Evolutionary conservation across 805 yeast genomes (phyloP).

Genomic region (Hanseniaspora taiwanica): DNA sequence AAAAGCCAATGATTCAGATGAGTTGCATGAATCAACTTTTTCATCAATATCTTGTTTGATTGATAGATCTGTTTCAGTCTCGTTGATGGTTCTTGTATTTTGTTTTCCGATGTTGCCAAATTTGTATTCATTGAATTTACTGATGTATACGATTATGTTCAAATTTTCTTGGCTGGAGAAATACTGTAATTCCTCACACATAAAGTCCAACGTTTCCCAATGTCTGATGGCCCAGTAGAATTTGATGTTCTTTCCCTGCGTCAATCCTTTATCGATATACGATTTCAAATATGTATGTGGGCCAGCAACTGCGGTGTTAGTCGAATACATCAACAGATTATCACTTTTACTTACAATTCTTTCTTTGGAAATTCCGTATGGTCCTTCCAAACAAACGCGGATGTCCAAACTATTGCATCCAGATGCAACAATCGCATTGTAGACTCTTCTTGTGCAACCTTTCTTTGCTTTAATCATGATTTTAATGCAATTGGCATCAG

Average conservation of each 20-base stretch:
- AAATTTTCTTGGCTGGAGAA: conserved; percentile 7
- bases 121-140: background rate
- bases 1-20: background rate
- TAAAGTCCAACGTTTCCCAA: conserved; percentile 32
- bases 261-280: conserved; percentile 13
- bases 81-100: background rate
- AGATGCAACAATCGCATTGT: background rate
- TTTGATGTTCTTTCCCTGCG: conserved; percentile 18
- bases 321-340: conserved; percentile 1
- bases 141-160: background rate
- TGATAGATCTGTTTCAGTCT: background rate
- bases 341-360: background rate
- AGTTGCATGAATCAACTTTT: background rate
- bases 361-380: conserved; percentile 3
- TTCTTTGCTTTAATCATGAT: conserved; percentile 3
- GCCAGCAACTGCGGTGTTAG: conserved; percentile 5
- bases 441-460: conserved; percentile 3
- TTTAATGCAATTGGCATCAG: background rate
- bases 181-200: conserved; percentile 24
- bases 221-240: conserved; percentile 49
- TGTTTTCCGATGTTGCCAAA: no score
- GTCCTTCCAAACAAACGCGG: conserved; percentile 5
- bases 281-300: conserved; percentile 7
- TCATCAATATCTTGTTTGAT: background rate
- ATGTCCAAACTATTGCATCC: background rate